A percentile compares a stretch with the other conserved stretches of the same genome.
Conservation (phyloP, 306 rosid species). For the Hippophae tibetana region DNA sequence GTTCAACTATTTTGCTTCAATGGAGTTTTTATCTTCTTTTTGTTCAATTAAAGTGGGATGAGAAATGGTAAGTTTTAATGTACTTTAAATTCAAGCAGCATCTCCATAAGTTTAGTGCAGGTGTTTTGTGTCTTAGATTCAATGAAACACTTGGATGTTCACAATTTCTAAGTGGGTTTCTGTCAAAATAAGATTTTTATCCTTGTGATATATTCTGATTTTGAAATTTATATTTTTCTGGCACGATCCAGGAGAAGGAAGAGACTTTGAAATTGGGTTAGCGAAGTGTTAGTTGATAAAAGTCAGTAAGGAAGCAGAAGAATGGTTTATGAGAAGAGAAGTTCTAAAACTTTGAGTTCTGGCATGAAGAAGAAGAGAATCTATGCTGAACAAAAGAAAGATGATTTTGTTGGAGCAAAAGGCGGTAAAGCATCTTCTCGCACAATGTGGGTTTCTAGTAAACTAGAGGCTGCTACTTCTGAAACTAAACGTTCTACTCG, state of each 20-base stretch:
- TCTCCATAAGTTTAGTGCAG: too few species aligned
- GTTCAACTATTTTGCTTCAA: too few species aligned
- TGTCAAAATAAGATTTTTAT: not conserved
- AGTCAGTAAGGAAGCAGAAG: constrained; percentile 11
- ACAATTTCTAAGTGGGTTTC: not conserved
- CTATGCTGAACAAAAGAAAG: constrained; percentile 22
- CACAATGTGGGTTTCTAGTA: constrained; percentile 32
- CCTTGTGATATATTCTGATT: not conserved
- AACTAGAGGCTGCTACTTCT: constrained; percentile 15
- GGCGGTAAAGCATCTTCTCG: constrained; percentile 14
- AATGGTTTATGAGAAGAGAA: constrained; percentile 13
- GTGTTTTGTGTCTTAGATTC: too few species aligned
- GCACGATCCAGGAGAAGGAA: constrained; percentile 15
- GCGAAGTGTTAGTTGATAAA: not conserved
- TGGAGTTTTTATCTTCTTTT: too few species aligned
- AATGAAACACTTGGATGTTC: not conserved
- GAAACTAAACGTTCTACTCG: constrained; percentile 23
- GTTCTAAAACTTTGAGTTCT: constrained; percentile 3
- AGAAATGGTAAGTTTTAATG: too few species aligned
- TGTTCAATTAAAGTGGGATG: too few species aligned
- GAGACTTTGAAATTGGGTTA: constrained; percentile 2
- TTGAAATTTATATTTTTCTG: not conserved
- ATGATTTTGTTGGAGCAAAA: constrained; percentile 13
- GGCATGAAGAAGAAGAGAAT: constrained; percentile 20
- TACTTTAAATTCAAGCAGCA: too few species aligned